phyloP scores from a whole-genome alignment of 139 green algal species.

The Chlorella sorokiniana region DNA sequence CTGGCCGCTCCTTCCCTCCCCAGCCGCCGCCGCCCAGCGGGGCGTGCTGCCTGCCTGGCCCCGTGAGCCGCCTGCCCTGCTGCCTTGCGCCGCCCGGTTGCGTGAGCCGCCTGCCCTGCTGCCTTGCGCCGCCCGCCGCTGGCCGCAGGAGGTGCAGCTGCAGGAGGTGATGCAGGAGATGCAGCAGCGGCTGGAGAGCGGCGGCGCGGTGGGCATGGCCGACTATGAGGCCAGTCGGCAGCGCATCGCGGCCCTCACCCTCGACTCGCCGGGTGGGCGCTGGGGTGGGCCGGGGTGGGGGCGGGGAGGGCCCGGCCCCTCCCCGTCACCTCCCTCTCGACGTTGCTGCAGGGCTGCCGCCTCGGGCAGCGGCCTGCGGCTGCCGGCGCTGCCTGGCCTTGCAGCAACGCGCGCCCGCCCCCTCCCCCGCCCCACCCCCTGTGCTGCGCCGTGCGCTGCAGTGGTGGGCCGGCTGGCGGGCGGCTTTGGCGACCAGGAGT shows the following conservation, averaged over 20 bases:
- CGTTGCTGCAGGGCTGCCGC: too few relatives aligned
- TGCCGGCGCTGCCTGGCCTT: too few relatives aligned
- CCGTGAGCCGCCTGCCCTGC: neutral
- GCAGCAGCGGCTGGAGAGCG: conserved; percentile 29
- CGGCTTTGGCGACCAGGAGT: conserved; percentile 29
- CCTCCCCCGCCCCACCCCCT: neutral
- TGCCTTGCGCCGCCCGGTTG: neutral
- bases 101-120: neutral
- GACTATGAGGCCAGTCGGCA: conserved; percentile 10
- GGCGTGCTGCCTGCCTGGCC: neutral
- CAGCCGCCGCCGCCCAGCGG: too few relatives aligned
- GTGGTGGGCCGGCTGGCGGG: conserved; percentile 23
- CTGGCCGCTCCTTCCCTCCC: too few relatives aligned
- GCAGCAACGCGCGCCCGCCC: too few relatives aligned
- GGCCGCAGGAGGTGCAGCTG: conserved; percentile 32
- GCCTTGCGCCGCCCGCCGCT: neutral
- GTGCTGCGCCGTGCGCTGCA: neutral
- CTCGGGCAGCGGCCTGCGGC: too few relatives aligned
- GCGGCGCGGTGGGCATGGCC: conserved; percentile 2
- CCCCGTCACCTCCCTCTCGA: too few relatives aligned
- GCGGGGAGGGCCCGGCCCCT: too few relatives aligned
- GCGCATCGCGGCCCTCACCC: conserved; percentile 21
- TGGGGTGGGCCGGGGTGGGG: neutral
- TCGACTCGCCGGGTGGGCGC: conserved; percentile 8
- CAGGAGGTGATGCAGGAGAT: conserved; percentile 33